A percentile compares a stretch with the other conserved stretches of the same genome.
Evolutionary conservation across 2,329 filamentous ascomycete species (phyloP).

Genomic region (Knufia petricola): DNA sequence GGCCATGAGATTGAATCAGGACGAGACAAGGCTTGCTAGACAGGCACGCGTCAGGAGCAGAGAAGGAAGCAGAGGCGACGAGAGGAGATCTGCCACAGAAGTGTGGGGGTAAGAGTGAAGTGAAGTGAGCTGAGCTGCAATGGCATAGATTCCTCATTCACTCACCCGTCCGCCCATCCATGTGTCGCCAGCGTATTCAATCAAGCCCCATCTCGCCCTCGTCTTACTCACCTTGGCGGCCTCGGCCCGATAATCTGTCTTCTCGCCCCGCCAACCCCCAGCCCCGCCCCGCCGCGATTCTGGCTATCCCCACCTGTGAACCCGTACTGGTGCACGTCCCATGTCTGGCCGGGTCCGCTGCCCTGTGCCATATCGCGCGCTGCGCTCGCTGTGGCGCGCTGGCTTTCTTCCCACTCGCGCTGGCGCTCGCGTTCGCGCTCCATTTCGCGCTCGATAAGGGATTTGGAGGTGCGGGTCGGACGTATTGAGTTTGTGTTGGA

Average conservation of each 20-base stretch:
- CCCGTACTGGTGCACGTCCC: constrained; percentile 55
- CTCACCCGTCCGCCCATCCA: too few relatives aligned
- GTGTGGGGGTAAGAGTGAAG: too few relatives aligned
- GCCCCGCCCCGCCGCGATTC: constrained; percentile 43
- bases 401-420: constrained; percentile 54
- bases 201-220: too few relatives aligned
- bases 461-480: constrained; percentile 51
- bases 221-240: constrained; percentile 39
- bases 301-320: constrained; percentile 54
- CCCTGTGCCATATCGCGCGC: constrained; percentile 38
- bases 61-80: too few relatives aligned
- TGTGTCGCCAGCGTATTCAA: too few relatives aligned
- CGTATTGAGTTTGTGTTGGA: too few relatives aligned
- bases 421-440: constrained; percentile 56
- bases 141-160: too few relatives aligned
- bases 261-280: constrained; percentile 46
- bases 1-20: too few relatives aligned
- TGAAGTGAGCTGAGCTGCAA: too few relatives aligned
- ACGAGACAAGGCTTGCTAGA: too few relatives aligned
- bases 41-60: too few relatives aligned
- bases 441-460: constrained; percentile 57
- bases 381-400: constrained; percentile 41
- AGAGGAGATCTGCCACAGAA: too few relatives aligned
- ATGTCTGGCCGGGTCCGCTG: constrained; percentile 40
- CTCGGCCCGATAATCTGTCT: constrained; percentile 56